Conservation (phyloP, 257 asterid genomes). For the Scutellaria baicalensis region DNA sequence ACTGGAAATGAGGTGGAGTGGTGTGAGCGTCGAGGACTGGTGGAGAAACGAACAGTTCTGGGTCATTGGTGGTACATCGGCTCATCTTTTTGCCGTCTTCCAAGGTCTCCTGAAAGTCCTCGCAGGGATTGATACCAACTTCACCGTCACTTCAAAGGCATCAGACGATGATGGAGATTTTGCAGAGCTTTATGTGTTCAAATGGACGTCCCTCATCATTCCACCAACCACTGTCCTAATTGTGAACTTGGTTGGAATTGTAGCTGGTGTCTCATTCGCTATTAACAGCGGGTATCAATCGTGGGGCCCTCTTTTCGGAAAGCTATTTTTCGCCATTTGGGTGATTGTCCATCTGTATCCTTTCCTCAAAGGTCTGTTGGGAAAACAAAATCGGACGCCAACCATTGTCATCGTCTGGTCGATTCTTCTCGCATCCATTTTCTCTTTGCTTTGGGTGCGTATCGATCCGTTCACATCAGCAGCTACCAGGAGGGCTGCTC, state of each 20-base stretch:
- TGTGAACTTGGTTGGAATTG: slow-evolving; percentile 73
- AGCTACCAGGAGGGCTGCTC: slow-evolving; percentile 35
- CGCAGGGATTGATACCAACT: slow-evolving; percentile 84
- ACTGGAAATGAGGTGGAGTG: slow-evolving; percentile 88
- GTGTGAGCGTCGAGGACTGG: slow-evolving; percentile 83
- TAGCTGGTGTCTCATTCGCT: slow-evolving; percentile 84
- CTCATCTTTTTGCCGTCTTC: slow-evolving; percentile 89
- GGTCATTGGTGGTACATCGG: slow-evolving; percentile 99
- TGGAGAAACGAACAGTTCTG: slow-evolving; percentile 97
- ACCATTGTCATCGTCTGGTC: slow-evolving; percentile 95
- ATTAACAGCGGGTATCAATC: slow-evolving; percentile 88
- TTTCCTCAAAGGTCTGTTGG: slow-evolving; percentile 81
- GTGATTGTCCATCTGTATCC: slow-evolving; percentile 88
- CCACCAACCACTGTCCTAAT: slow-evolving; percentile 87
- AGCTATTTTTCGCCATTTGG: slow-evolving; percentile 77
- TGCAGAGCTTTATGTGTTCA: slow-evolving; percentile 77
- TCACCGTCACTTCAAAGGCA: slow-evolving; percentile 88
- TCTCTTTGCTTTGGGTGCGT: slow-evolving; percentile 88
- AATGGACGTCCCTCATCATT: slow-evolving; percentile 81
- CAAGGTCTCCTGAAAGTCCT: slow-evolving; percentile 89
- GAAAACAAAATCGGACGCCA: slow-evolving; percentile 82
- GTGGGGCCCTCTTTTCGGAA: slow-evolving; percentile 87
- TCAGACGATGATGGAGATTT: slow-evolving; percentile 75
- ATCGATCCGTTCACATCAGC: slow-evolving; percentile 76
- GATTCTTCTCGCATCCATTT: slow-evolving; percentile 81